These are phyloP conservation scores for Isabelozyma rhagii DNA, from an alignment of 805 yeast species.

Conservation along the genomic window DNA sequence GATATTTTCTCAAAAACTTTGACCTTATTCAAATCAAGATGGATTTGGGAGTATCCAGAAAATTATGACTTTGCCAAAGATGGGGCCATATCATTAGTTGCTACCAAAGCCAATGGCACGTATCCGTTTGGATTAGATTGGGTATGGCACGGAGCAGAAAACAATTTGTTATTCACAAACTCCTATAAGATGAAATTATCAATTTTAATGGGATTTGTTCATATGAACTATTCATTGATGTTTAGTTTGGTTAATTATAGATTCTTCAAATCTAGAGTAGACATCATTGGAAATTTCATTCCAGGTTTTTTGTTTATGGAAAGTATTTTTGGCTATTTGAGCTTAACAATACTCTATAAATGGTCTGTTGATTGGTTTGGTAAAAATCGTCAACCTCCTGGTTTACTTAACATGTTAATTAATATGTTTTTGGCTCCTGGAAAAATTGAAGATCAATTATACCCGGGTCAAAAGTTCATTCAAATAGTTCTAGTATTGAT, in stretches of 20 bases:
- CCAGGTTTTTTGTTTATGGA: slow-evolving; percentile 96
- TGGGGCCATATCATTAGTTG: slow-evolving; percentile 41
- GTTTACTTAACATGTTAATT: slow-evolving; percentile 89
- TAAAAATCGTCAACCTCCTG: slow-evolving; percentile 79
- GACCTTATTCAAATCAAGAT: slow-evolving; percentile 84
- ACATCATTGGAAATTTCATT: slow-evolving; percentile 86
- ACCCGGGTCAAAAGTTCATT: slow-evolving; percentile 71
- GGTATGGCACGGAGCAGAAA: slow-evolving; percentile 97
- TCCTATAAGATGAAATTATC: slow-evolving; percentile 97
- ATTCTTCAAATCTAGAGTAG: slow-evolving; percentile 67
- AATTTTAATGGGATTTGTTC: slow-evolving; percentile 88
- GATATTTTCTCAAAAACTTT: slow-evolving; percentile 90
- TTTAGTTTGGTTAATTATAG: slow-evolving; percentile 81
- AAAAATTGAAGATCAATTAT: slow-evolving; percentile 72
- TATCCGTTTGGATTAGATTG: slow-evolving; percentile 88
- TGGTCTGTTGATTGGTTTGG: slow-evolving; percentile 93
- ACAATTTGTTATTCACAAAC: slow-evolving; percentile 83
- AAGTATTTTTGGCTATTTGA: slow-evolving; percentile 89
- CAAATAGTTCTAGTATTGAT: slow-evolving; percentile 69
- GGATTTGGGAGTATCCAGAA: slow-evolving; percentile 77
- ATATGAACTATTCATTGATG: slow-evolving; percentile 86
- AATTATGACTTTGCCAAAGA: slow-evolving; percentile 43
- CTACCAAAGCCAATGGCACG: slow-evolving; percentile 42
- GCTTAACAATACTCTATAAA: slow-evolving; percentile 83
- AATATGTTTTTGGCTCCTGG: slow-evolving; percentile 97